phyloP scores from a whole-genome alignment of 2,329 filamentous ascomycete genomes.

The Thelonectria rubi region DNA sequence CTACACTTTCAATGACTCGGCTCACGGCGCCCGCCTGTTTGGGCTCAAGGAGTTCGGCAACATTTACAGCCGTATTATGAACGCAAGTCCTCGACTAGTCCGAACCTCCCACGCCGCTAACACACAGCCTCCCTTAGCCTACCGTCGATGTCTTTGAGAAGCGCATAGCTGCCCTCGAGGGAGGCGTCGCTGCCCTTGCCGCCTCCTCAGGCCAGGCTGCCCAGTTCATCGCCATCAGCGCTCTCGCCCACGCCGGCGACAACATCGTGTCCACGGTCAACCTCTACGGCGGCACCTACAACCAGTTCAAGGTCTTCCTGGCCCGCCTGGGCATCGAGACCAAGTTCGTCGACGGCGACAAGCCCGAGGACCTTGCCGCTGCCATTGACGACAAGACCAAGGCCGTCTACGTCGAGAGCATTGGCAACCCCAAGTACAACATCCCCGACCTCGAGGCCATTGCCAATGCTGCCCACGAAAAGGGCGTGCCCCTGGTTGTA shows the following conservation, averaged over 20 bases:
- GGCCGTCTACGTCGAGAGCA: conserved; percentile 89
- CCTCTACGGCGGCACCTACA: conserved; percentile 95
- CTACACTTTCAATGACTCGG: conserved; percentile 94
- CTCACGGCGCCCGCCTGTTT: conserved; percentile 93
- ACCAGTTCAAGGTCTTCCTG: conserved; percentile 93
- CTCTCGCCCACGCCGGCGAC: conserved; percentile 87
- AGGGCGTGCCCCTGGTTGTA: conserved; percentile 72
- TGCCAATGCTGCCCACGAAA: conserved; percentile 77
- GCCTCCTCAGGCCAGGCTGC: conserved; percentile 88
- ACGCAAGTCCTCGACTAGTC: conserved; percentile 62
- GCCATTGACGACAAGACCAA: conserved; percentile 94
- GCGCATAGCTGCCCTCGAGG: conserved; percentile 93
- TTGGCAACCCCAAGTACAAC: conserved; percentile 94
- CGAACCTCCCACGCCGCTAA: neutral
- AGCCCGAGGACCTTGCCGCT: conserved; percentile 78
- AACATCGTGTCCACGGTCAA: conserved; percentile 93
- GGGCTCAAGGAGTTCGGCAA: conserved; percentile 97
- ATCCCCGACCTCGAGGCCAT: conserved; percentile 91
- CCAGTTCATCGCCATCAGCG: conserved; percentile 88
- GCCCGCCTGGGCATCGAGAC: conserved; percentile 87
- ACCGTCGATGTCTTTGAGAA: conserved; percentile 98
- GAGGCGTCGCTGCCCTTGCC: conserved; percentile 86
- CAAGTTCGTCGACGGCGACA: conserved; percentile 87
- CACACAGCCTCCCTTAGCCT: conserved; percentile 62
- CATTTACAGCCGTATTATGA: conserved; percentile 97